phyloP scores from a whole-genome alignment of 2,329 filamentous ascomycete species.

The Coleophoma crateriformis region DNA sequence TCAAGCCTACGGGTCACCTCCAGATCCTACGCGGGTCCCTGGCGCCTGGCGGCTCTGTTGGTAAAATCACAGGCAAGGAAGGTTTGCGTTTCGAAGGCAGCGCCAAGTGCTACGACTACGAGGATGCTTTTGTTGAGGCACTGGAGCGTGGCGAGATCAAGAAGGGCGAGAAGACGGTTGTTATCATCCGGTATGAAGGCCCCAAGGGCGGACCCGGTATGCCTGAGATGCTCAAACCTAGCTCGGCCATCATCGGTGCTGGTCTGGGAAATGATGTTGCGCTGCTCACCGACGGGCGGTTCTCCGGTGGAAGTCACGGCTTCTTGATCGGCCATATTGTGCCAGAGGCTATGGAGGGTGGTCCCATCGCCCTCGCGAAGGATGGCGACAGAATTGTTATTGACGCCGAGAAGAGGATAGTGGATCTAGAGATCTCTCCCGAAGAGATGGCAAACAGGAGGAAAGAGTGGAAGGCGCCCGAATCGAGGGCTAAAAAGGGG shows the following conservation, averaged over 20 bases:
- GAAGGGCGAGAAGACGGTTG: slow-evolving; percentile 71
- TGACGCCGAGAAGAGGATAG: slow-evolving; percentile 47
- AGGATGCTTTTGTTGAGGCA: slow-evolving; percentile 63
- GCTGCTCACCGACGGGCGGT: slow-evolving; percentile 65
- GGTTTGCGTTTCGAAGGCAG: slow-evolving; percentile 62
- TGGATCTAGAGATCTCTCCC: slow-evolving; percentile 45
- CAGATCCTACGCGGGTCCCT: slow-evolving; percentile 67
- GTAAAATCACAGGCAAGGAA: slow-evolving; percentile 75
- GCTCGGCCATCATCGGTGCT: slow-evolving; percentile 67
- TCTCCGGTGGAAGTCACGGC: slow-evolving; percentile 53
- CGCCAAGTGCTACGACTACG: slow-evolving; percentile 65
- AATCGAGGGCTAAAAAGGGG: slow-evolving; percentile 50
- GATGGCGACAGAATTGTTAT: slow-evolving; percentile 57
- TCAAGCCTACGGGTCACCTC: slow-evolving; percentile 67
- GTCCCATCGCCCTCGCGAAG: slow-evolving; percentile 50
- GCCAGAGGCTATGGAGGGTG: slow-evolving; percentile 54
- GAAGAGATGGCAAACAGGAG: slow-evolving; percentile 42
- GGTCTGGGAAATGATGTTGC: slow-evolving; percentile 60
- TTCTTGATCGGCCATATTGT: slow-evolving; percentile 59
- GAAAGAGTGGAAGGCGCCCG: slow-evolving; percentile 45
- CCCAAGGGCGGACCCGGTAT: slow-evolving; percentile 70
- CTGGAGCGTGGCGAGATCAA: slow-evolving; percentile 64
- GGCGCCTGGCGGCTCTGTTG: slow-evolving; percentile 64
- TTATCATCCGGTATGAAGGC: slow-evolving; percentile 70
- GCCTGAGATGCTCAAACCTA: slow-evolving; percentile 70